Evolutionary conservation across 2,329 filamentous ascomycete species (phyloP).

Genomic region (Fusarium sublunatum): DNA sequence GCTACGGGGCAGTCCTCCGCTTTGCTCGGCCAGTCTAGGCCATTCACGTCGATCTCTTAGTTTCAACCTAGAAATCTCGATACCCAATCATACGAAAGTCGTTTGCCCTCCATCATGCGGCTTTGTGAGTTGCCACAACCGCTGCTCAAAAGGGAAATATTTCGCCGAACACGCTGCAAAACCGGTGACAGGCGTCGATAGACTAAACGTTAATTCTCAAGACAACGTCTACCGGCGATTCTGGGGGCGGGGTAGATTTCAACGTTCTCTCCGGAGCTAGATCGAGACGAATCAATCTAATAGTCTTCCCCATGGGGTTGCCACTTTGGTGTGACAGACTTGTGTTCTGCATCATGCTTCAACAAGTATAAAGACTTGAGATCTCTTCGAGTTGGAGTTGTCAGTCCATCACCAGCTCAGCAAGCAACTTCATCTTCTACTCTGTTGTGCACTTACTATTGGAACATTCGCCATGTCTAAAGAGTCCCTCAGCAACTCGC

Average conservation of each 20-base stretch:
- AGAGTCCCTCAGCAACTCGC: slow-evolving; percentile 17
- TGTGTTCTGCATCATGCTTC: not conserved
- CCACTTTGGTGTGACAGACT: not conserved
- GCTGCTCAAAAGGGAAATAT: not conserved
- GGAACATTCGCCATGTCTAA: slow-evolving; percentile 24
- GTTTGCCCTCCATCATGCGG: not conserved
- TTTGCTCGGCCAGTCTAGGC: no score
- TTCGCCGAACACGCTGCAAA: not conserved
- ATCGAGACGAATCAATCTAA: not conserved
- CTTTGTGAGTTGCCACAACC: slow-evolving; percentile 46
- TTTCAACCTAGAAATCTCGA: no score
- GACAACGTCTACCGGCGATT: not conserved
- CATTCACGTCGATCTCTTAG: no score
- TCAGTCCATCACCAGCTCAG: not conserved
- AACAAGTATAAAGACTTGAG: not conserved
- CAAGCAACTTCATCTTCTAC: not conserved
- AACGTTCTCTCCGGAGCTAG: not conserved
- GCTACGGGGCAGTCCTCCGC: no score
- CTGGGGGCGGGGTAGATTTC: not conserved
- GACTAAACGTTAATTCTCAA: not conserved
- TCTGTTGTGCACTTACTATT: not conserved
- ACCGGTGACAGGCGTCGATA: not conserved
- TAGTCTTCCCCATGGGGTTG: not conserved
- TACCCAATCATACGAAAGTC: no score
- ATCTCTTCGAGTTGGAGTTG: not conserved